These are phyloP conservation scores for Paracamarosporium sp. DNA, from an alignment of 2,329 filamentous ascomycete genomes.

Conservation along the genomic window DNA sequence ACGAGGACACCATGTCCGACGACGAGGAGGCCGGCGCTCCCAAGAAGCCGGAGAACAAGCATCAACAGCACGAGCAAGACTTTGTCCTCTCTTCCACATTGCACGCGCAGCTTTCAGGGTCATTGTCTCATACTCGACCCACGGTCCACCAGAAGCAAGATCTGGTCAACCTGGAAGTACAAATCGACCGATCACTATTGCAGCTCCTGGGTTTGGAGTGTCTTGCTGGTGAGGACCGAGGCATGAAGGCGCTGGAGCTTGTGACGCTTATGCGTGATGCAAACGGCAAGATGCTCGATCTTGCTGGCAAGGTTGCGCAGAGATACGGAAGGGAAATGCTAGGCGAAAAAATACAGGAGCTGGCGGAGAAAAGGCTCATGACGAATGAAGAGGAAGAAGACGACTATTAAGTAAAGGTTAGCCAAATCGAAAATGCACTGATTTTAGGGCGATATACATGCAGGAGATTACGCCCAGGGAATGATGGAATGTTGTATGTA, in stretches of 20 bases:
- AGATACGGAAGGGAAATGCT: conserved; percentile 82
- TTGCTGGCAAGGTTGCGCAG: conserved; percentile 86
- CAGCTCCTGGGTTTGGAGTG: conserved; percentile 91
- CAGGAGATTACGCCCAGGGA: neutral
- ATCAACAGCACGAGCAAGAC: conserved; percentile 75
- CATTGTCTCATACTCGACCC: conserved; percentile 71
- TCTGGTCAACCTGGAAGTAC: conserved; percentile 76
- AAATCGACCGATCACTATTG: conserved; percentile 87
- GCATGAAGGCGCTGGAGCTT: conserved; percentile 93
- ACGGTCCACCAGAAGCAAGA: conserved; percentile 69
- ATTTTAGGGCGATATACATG: neutral
- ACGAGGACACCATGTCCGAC: conserved; percentile 42
- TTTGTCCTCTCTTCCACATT: conserved; percentile 79
- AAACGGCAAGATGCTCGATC: conserved; percentile 88
- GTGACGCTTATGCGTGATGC: conserved; percentile 84
- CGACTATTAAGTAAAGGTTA: conserved; percentile 11
- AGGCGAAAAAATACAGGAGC: conserved; percentile 87
- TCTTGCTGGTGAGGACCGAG: conserved; percentile 87
- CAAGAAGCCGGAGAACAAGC: conserved; percentile 52
- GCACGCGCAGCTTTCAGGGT: conserved; percentile 76
- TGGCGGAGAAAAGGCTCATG: conserved; percentile 74
- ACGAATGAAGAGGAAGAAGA: conserved; percentile 65
- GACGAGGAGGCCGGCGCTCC: conserved; percentile 28
- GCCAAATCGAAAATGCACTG: neutral
- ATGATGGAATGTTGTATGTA: too few species aligned